A percentile compares a stretch with the other conserved stretches of the same genome.
phyloP scores from a whole-genome alignment of 148 eudicot species.

The Silene latifolia region DNA sequence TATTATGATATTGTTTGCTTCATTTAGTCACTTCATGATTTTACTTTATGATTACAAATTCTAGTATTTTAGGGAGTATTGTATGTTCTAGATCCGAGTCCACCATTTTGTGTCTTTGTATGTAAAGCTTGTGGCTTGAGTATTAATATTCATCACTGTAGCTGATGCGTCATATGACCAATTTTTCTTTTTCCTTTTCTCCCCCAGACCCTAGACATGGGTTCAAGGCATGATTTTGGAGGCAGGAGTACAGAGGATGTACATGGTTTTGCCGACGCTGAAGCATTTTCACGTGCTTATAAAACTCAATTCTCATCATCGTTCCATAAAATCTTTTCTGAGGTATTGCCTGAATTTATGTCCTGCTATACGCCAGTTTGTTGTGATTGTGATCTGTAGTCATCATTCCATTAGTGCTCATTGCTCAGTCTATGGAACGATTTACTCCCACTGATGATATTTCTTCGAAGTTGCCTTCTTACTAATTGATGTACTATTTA shows the following conservation, averaged over 20 bases:
- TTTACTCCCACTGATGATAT: background rate
- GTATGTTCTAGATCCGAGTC: background rate
- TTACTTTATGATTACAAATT: background rate
- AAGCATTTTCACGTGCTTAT: constrained; percentile 50
- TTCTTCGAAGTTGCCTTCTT: background rate
- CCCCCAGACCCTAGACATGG: constrained; percentile 40
- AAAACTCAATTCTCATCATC: constrained; percentile 64
- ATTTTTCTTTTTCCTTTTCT: constrained; percentile 7
- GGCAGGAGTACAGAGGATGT: constrained; percentile 40
- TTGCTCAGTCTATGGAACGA: too few relatives aligned
- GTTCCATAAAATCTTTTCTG: constrained; percentile 81
- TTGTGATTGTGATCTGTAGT: background rate
- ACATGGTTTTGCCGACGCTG: constrained; percentile 42
- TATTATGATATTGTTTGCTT: background rate
- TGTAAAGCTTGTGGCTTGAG: constrained; percentile 5
- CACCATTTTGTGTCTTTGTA: background rate
- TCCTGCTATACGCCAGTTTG: constrained; percentile 3
- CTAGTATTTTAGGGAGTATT: background rate
- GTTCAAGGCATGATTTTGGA: constrained; percentile 38
- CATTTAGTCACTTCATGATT: background rate
- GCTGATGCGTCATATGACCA: background rate
- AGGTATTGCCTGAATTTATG: constrained; percentile 43
- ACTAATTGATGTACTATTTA: background rate
- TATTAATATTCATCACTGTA: background rate
- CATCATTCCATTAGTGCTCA: too few relatives aligned